Conservation (phyloP, 1,139 yeast species). For the Pneumocystis jirovecii region DNA sequence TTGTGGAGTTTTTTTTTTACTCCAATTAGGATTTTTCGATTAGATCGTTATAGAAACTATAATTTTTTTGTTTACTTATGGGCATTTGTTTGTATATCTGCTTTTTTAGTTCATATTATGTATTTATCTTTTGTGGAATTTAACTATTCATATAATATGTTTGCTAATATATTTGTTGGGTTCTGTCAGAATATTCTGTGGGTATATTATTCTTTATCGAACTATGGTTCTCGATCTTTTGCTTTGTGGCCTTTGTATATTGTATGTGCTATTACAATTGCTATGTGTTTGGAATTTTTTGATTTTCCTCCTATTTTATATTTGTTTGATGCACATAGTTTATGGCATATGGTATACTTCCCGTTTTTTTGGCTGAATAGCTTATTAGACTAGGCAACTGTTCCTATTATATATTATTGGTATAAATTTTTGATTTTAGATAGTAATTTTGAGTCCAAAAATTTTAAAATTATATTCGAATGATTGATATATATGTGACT, state of each 20-base stretch:
- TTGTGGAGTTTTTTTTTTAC: constrained; percentile 62
- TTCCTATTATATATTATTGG: neutral
- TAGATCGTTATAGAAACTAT: constrained; percentile 32
- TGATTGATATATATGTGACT: neutral
- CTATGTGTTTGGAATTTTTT: constrained; percentile 76
- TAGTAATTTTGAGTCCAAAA: neutral
- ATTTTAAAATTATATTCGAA: neutral
- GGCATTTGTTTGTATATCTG: constrained; percentile 31
- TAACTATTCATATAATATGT: constrained; percentile 91
- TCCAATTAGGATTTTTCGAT: constrained; percentile 39
- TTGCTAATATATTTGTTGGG: constrained; percentile 70
- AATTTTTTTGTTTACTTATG: constrained; percentile 24
- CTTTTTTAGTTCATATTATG: constrained; percentile 49
- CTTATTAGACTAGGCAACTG: neutral
- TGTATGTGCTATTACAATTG: constrained; percentile 42
- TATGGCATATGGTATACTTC: constrained; percentile 37
- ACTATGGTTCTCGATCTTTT: constrained; percentile 22
- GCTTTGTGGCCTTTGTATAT: constrained; percentile 38
- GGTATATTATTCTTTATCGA: constrained; percentile 25
- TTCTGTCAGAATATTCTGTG: constrained; percentile 50
- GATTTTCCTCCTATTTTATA: constrained; percentile 62
- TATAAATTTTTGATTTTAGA: neutral
- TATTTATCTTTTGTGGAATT: constrained; percentile 53
- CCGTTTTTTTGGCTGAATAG: neutral
- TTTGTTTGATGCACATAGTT: constrained; percentile 77